These are phyloP conservation scores for Forsythia viridissima DNA, from an alignment of 257 asterid genomes.

Conservation along the genomic window DNA sequence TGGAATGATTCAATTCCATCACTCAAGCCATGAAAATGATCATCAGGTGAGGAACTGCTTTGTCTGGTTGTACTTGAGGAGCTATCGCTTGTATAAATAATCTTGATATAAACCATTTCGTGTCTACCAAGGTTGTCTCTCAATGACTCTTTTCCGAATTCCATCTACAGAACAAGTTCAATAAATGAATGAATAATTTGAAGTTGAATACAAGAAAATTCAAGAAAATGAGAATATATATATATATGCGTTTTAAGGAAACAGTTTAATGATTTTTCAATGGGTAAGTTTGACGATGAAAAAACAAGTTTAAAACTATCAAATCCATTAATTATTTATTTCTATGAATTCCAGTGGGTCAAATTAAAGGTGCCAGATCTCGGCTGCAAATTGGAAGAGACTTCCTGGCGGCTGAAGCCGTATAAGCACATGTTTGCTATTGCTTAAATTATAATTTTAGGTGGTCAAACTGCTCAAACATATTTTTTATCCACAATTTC, in stretches of 20 bases:
- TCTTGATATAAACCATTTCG: background rate
- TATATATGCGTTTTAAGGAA: background rate
- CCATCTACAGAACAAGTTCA: background rate
- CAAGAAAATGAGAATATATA: background rate
- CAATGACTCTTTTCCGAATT: background rate
- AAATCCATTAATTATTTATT: too few species aligned
- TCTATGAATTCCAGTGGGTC: background rate
- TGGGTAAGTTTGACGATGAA: background rate
- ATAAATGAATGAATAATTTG: background rate
- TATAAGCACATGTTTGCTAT: too few species aligned
- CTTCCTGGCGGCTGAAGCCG: background rate
- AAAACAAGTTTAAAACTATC: background rate
- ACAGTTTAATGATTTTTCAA: background rate
- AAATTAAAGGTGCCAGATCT: too few species aligned
- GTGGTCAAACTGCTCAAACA: too few species aligned
- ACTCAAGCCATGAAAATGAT: background rate
- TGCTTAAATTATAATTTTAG: too few species aligned
- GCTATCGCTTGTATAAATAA: background rate
- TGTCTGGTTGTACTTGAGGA: background rate
- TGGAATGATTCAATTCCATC: constrained; percentile 17
- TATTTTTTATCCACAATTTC: too few species aligned
- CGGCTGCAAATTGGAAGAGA: background rate
- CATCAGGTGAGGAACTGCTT: background rate
- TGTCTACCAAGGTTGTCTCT: background rate
- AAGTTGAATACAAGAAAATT: too few species aligned